Conservation (phyloP, 768 basidiomycete species). For the Termitomyces eurrhizus region DNA sequence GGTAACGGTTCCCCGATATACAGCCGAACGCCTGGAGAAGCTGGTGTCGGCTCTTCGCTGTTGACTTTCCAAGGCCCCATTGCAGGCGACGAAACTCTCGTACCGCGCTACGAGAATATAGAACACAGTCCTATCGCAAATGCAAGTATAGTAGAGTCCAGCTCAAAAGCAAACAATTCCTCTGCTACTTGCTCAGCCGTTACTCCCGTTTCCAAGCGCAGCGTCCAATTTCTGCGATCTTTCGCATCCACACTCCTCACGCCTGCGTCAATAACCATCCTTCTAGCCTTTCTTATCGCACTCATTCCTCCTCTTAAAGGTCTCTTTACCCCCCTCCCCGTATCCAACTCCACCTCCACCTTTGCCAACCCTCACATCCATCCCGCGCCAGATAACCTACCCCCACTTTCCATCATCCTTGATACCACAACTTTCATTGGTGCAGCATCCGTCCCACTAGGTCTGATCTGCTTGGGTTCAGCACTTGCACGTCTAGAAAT, state of each 20-base stretch:
- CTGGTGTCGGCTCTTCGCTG: constrained; percentile 3
- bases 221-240: neutral
- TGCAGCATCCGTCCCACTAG: constrained; percentile 49
- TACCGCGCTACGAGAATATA: neutral
- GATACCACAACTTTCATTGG: constrained; percentile 51
- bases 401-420: constrained; percentile 50
- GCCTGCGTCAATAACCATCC: constrained; percentile 44
- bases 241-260: constrained; percentile 31
- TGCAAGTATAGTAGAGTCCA: neutral
- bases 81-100: constrained; percentile 4
- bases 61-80: constrained; percentile 13
- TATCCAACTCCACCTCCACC: constrained; percentile 17
- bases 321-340: constrained; percentile 39
- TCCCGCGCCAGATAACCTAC: constrained; percentile 52
- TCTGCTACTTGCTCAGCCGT: neutral
- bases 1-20: constrained; percentile 9
- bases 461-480: constrained; percentile 51
- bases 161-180: neutral
- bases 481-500: constrained; percentile 54
- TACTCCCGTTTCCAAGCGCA: neutral
- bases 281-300: constrained; percentile 44
- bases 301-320: constrained; percentile 48
- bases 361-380: constrained; percentile 25
- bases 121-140: neutral
- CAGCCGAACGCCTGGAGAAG: constrained; percentile 10